Evolutionary conservation across 2,329 filamentous ascomycete species (phyloP), one percentile per base, ranked within the genome.

Genomic region (Aquanectria penicillioides): DNA sequence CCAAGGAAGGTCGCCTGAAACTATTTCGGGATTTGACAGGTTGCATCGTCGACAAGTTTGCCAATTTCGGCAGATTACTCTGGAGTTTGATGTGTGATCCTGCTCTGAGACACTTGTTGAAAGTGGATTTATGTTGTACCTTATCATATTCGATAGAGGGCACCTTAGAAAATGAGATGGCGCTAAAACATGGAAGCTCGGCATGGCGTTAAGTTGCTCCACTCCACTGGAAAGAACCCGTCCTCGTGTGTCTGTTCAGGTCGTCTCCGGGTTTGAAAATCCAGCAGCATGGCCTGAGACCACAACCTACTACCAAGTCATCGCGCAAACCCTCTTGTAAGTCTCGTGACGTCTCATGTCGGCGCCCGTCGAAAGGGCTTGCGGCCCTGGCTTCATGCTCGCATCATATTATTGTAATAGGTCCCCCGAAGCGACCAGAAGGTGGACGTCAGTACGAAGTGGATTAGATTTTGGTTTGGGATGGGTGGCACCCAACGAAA

Each of bases 151-250:
- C 31, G 26, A 38, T 49, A 33, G 29, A 25, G 47, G 31, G 36
- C 37, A 49, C 54, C 54, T 18, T 41, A 17, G 40, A 50, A 46
- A 44, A 43, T n/a, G 48, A 58, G 46, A 61, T 34, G 37, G 29
- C 62, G 56, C 66, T 69, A 67, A 65, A 68, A 69, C 62, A 65
- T 40, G 57, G 47, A 37, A 51, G 51, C 41, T 63, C 57, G 59
- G 41, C 64, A 67, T 64, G 46, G 58, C 43, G 50, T 56, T 33
- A 43, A 61, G 41, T 56, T 55, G 52, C 40, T 57, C 61, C 65
- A 61, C 56, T 28, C 26, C 9, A 34, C 55, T 37, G 54, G 34
- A 31, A 36, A 48, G 57, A 63, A 49, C 49, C 49, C 50, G 28
- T 43, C 26, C 13, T 26, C 23, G 12, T 22, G 51, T 34, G 25